Evolutionary conservation across 2,329 filamentous ascomycete genomes (phyloP).

Genomic region (Stemphylium lycopersici): DNA sequence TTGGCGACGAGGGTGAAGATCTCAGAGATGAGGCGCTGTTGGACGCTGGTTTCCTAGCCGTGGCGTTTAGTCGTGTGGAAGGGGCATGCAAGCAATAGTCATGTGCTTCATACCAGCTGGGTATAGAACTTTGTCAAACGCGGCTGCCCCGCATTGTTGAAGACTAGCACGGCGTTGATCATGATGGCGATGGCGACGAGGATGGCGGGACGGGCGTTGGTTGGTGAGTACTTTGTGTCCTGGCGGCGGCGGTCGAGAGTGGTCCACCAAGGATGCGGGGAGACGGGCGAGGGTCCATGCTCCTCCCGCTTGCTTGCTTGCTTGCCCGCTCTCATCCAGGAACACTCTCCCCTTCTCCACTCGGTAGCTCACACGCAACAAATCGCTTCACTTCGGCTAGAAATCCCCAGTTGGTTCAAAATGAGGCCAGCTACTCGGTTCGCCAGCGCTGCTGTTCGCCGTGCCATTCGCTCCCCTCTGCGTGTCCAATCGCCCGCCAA

Average conservation of each 20-base stretch:
- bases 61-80: neutral
- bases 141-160: conserved; percentile 97
- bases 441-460: conserved; percentile 28
- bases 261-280: conserved; percentile 11
- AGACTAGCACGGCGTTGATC: conserved; percentile 99
- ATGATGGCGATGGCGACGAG: conserved; percentile 58
- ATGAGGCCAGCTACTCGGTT: conserved; percentile 37
- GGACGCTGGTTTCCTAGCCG: conserved; percentile 87
- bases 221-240: neutral
- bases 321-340: conserved; percentile 3
- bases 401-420: neutral
- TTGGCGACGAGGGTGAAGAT: conserved; percentile 97
- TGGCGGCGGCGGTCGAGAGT: too few relatives aligned
- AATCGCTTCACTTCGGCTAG: neutral
- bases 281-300: conserved; percentile 9
- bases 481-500: conserved; percentile 29
- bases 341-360: conserved; percentile 10
- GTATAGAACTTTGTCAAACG: conserved; percentile 99
- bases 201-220: neutral
- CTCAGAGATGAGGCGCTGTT: conserved; percentile 94
- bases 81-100: conserved; percentile 20
- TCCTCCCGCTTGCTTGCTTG: neutral
- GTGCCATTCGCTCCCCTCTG: conserved; percentile 26
- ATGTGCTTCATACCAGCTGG: conserved; percentile 70
- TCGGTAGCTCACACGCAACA: conserved; percentile 1